phyloP scores from a whole-genome alignment of 805 yeast species.

The Metschnikowia rubicola region DNA sequence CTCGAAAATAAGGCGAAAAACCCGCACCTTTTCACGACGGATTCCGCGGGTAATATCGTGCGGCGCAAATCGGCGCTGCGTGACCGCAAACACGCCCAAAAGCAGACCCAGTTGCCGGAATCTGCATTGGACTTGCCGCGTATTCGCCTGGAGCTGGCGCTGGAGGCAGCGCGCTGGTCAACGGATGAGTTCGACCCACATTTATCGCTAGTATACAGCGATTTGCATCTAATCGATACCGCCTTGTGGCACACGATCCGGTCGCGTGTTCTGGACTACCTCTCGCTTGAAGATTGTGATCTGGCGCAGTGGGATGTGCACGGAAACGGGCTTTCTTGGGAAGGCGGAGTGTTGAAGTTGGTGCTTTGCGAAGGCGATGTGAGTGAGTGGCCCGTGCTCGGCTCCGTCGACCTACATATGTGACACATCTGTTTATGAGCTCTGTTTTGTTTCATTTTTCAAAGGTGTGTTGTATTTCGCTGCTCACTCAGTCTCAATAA shows the following conservation, averaged over 20 bases:
- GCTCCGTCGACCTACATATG: slow-evolving; percentile 43
- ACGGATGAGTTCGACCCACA: slow-evolving; percentile 63
- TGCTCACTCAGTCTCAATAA: neutral
- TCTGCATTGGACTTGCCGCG: slow-evolving; percentile 27
- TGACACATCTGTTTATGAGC: neutral
- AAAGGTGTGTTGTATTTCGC: neutral
- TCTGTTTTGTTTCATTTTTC: neutral
- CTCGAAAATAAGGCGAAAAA: slow-evolving; percentile 32
- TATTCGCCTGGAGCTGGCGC: slow-evolving; percentile 44
- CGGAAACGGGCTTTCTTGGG: slow-evolving; percentile 53
- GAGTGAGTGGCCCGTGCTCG: slow-evolving; percentile 63
- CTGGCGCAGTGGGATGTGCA: slow-evolving; percentile 27
- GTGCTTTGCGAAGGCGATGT: slow-evolving; percentile 72
- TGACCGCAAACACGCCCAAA: slow-evolving; percentile 12
- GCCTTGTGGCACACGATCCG: slow-evolving; percentile 62
- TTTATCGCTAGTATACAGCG: slow-evolving; percentile 65
- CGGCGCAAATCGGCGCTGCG: slow-evolving; percentile 18
- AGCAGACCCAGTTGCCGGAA: slow-evolving; percentile 13
- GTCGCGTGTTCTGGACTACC: slow-evolving; percentile 61
- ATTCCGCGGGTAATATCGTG: slow-evolving; percentile 29
- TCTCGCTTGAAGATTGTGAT: slow-evolving; percentile 47
- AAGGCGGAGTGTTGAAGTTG: slow-evolving; percentile 62
- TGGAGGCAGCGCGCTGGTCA: slow-evolving; percentile 52
- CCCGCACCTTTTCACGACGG: slow-evolving; percentile 39
- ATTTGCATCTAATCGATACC: slow-evolving; percentile 60